phyloP scores from a whole-genome alignment of 2,329 filamentous ascomycete genomes.

The Stagonosporopsis rhizophila region DNA sequence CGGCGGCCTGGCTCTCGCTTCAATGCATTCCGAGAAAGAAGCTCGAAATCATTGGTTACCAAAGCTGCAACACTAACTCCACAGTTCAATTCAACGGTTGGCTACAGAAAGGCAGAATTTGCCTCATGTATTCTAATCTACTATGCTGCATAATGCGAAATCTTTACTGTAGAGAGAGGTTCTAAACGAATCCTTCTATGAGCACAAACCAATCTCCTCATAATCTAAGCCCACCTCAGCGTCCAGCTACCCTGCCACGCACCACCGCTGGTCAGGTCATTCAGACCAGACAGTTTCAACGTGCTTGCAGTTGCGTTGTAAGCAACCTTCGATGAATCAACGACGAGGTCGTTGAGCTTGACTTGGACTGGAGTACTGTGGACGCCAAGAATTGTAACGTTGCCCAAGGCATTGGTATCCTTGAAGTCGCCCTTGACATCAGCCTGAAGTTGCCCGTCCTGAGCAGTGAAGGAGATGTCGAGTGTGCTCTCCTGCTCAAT shows the following conservation, averaged over 20 bases:
- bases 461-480: conserved; percentile 60
- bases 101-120: no score
- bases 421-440: conserved; percentile 60
- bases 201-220: no score
- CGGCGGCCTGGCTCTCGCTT: background rate
- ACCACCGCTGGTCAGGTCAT: conserved; percentile 58
- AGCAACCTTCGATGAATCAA: conserved; percentile 55
- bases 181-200: no score
- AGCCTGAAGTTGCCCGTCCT: conserved; percentile 56
- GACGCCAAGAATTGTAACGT: conserved; percentile 69
- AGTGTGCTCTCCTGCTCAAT: conserved; percentile 63
- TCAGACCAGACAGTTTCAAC: conserved; percentile 60
- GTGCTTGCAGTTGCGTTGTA: conserved; percentile 59
- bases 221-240: conserved; percentile 59
- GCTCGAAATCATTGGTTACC: no score
- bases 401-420: conserved; percentile 65
- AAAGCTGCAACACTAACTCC: no score
- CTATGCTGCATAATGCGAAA: no score
- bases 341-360: conserved; percentile 57
- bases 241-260: conserved; percentile 67
- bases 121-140: no score
- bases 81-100: no score
- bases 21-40: background rate
- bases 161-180: no score
- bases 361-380: conserved; percentile 45